Conservation (phyloP, 208 protist species). For the Vickermania spadyakhi region DNA sequence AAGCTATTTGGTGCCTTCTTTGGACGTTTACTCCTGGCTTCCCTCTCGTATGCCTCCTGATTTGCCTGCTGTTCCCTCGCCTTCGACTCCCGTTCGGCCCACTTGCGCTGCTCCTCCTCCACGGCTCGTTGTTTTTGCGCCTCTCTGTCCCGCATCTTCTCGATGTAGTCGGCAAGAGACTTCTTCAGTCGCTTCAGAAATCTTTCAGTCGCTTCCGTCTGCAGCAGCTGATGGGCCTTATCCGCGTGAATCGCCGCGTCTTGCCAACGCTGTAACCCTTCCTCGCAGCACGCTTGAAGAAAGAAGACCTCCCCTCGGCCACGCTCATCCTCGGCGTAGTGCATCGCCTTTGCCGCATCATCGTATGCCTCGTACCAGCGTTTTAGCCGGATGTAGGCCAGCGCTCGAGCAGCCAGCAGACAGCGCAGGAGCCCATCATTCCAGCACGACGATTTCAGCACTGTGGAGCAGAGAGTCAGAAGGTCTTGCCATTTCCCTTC, state of each 20-base stretch:
- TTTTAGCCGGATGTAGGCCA: conserved; percentile 17
- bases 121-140: not conserved
- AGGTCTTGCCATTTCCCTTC: conserved; percentile 11
- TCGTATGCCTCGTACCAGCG: conserved; percentile 47
- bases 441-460: not conserved
- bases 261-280: conserved; percentile 36
- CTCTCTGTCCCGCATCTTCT: conserved; percentile 6
- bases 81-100: not conserved
- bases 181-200: conserved; percentile 11
- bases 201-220: conserved; percentile 10
- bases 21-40: not conserved
- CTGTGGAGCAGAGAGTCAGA: conserved; percentile 13
- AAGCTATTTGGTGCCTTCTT: not conserved
- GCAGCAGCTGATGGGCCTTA: conserved; percentile 17
- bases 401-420: conserved; percentile 23
- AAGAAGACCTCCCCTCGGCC: conserved; percentile 23
- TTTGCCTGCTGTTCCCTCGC: not conserved
- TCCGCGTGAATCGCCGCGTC: conserved; percentile 37
- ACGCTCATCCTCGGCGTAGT: conserved; percentile 11
- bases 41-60: not conserved
- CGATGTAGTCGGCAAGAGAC: conserved; percentile 9
- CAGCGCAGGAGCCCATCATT: conserved; percentile 20
- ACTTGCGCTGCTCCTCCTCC: conserved; percentile 1
- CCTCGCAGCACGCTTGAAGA: conserved; percentile 37
- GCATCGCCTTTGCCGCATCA: conserved; percentile 30